phyloP scores from a whole-genome alignment of 2,329 filamentous ascomycete species.

The Colletotrichum tanaceti region DNA sequence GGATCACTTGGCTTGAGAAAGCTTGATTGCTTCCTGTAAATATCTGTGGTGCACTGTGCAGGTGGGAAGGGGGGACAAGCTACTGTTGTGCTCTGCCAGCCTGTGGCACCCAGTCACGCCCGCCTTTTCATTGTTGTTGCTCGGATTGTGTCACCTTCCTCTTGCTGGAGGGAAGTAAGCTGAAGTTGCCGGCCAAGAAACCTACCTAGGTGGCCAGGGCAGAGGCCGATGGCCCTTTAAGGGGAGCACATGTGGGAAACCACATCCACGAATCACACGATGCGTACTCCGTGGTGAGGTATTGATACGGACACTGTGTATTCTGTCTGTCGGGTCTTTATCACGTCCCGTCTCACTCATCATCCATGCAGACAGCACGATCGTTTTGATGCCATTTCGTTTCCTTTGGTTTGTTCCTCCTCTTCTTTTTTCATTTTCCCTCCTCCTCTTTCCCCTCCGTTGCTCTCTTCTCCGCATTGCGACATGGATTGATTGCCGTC shows the following conservation, averaged over 20 bases:
- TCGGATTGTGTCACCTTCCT: not conserved
- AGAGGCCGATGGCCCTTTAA: not conserved
- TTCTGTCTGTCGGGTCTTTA: constrained; percentile 8
- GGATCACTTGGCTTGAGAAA: constrained; percentile 26
- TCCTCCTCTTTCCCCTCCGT: not conserved
- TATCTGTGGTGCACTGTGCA: constrained; percentile 4
- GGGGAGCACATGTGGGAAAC: not conserved
- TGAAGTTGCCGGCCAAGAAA: not conserved
- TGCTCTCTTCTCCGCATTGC: not conserved
- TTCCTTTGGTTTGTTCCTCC: not conserved
- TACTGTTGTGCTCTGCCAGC: not conserved
- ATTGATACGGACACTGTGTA: constrained; percentile 16
- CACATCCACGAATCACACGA: constrained; percentile 28
- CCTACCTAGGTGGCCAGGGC: not conserved
- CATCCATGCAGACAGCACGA: not conserved
- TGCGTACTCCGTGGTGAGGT: not conserved
- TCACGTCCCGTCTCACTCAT: not conserved
- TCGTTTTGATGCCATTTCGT: not conserved
- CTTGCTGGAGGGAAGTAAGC: not conserved
- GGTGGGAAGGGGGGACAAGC: constrained; percentile 26
- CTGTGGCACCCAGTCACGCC: not conserved
- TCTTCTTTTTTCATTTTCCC: no score
- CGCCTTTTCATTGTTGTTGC: not conserved
- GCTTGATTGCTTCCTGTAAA: constrained; percentile 27
- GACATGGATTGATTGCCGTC: not conserved